Evolutionary conservation across 1,139 yeast genomes (phyloP), one percentile per base, ranked within the genome.

Genomic region (Saccharomyces pastorianus): DNA sequence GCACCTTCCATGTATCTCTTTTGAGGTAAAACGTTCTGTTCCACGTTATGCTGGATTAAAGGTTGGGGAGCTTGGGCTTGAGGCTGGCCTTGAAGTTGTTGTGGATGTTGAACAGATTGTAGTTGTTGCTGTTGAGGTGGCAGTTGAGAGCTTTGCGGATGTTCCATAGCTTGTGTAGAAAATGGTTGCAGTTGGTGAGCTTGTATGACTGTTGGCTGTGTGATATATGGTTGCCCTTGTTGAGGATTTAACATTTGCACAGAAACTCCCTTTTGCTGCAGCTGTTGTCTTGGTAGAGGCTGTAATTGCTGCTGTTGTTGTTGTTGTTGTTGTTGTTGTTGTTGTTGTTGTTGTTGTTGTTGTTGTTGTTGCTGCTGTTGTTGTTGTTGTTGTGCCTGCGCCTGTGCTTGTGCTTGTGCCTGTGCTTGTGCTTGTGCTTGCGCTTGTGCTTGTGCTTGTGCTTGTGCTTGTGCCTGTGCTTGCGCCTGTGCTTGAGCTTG

Each of bases 1-100:
- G 64, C 67, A n/a, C 64, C 66, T 49, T 65, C 69, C 53, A 61
- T 56, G 9, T 62, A 58, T 56, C 69, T 64, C 52, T 65, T 65
- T 50, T 64, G 65, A 26, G 58, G 57, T 17, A 32, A 13, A 20
- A 17, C 31, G 28, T 27, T 46, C 44, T 44, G 50, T 23, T 48
- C 49, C 46, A 38, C 25, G 23, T 20, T 20, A 20, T 20, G 52
- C 5, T 13, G 52, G 31, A 53, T 60, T 11, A 47, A 56, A 34
- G 42, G 59, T 14, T 38, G 48, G 17, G n/a, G 51, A 14, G 23
- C 31, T 50, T 31, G 50, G 34, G 27, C 51, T 47, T 53, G 56
- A 9, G 51, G 54, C 38, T 46, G 44, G 23, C 8, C 41, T 25
- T 51, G 50, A 20, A 26, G 52, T 38, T 28, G 52, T 14, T 29